These are phyloP conservation scores for Plantago coronopus DNA, from an alignment of 305 asterid species.

Conservation along the genomic window DNA sequence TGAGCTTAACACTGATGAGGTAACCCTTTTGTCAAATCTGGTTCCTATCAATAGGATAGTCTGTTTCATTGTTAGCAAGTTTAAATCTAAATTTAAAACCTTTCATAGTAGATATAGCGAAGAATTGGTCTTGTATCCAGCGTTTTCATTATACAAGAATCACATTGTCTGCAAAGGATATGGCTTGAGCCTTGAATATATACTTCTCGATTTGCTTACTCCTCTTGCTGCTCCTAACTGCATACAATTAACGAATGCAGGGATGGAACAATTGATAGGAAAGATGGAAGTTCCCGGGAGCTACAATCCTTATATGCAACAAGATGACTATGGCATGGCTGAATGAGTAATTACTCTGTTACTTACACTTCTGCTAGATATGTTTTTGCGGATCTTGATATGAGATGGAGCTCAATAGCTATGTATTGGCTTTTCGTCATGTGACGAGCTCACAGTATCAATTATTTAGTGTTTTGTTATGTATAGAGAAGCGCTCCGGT, in stretches of 20 bases:
- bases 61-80: too few species aligned
- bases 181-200: background rate
- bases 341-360: conserved; percentile 27
- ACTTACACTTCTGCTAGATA: background rate
- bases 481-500: background rate
- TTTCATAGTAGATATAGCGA: too few species aligned
- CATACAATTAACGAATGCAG: conserved; percentile 30
- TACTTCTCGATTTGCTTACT: background rate
- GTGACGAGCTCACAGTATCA: background rate
- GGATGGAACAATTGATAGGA: conserved; percentile 54
- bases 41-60: too few species aligned
- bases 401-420: background rate
- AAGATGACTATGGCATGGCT: conserved; percentile 51
- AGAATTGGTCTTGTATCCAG: too few species aligned
- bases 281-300: conserved; percentile 57
- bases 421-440: background rate
- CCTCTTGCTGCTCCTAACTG: background rate
- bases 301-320: conserved; percentile 48
- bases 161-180: too few species aligned
- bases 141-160: too few species aligned
- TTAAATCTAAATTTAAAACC: too few species aligned
- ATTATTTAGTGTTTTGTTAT: background rate
- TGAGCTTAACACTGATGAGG: too few species aligned
- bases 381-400: background rate
- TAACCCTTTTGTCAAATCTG: too few species aligned